These are phyloP conservation scores for Coccinonectria pachysandricola DNA, from an alignment of 2,329 filamentous ascomycete genomes.

Conservation along the genomic window DNA sequence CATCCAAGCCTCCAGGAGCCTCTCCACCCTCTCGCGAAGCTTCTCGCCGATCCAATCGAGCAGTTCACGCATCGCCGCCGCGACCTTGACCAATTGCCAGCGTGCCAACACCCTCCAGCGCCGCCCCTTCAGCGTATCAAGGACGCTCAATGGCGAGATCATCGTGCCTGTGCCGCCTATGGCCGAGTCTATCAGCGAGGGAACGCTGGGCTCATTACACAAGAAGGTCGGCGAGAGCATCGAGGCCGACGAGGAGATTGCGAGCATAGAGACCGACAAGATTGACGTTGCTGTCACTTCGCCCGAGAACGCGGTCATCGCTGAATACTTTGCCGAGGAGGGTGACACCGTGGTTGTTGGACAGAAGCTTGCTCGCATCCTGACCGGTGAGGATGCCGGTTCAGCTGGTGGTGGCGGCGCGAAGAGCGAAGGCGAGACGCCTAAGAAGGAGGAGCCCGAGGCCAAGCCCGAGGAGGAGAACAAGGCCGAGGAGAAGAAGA, in stretches of 20 bases:
- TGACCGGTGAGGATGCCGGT: slow-evolving; percentile 15
- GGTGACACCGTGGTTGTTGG: slow-evolving; percentile 24
- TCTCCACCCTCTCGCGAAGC: no score
- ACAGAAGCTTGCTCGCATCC: slow-evolving; percentile 20
- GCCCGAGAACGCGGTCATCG: slow-evolving; percentile 15
- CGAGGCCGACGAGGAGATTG: slow-evolving; percentile 22
- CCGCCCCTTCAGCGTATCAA: slow-evolving; percentile 13
- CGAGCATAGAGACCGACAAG: slow-evolving; percentile 25
- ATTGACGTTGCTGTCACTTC: slow-evolving; percentile 23
- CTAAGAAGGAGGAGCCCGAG: slow-evolving; percentile 5
- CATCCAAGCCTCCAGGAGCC: no score
- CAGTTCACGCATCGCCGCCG: no score
- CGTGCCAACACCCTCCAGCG: no score
- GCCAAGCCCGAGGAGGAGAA: slow-evolving; percentile 1
- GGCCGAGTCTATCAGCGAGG: slow-evolving; percentile 24
- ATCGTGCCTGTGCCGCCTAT: slow-evolving; percentile 21
- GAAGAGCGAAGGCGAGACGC: slow-evolving; percentile 11
- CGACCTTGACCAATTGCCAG: no score
- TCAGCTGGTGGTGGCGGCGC: slow-evolving; percentile 4
- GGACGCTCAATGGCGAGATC: slow-evolving; percentile 11
- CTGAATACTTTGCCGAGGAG: slow-evolving; percentile 21
- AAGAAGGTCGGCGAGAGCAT: slow-evolving; percentile 22
- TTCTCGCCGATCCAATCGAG: no score
- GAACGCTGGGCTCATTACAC: slow-evolving; percentile 16
- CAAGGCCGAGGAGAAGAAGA: slow-evolving; percentile 10